These are phyloP conservation scores for Aspergillus pseudoterreus DNA, from an alignment of 2,329 filamentous ascomycete genomes.

Conservation along the genomic window DNA sequence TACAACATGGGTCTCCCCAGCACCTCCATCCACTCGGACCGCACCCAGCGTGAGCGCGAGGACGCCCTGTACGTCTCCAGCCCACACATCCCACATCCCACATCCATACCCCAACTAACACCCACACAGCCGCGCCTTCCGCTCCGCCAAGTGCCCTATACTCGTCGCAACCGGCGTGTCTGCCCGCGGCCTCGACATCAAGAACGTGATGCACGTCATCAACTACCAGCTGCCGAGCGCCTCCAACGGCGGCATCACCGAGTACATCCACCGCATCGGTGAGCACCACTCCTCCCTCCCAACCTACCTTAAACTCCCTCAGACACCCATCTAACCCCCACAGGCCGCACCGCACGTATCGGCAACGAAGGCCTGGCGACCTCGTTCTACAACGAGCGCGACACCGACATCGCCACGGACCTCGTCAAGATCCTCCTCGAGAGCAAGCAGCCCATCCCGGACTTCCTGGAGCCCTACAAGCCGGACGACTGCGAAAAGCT, in stretches of 20 bases:
- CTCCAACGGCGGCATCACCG: slow-evolving; percentile 79
- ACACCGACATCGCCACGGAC: slow-evolving; percentile 68
- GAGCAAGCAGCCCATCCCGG: slow-evolving; percentile 71
- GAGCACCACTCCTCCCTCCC: slow-evolving; percentile 30
- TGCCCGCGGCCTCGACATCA: slow-evolving; percentile 84
- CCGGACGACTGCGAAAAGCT: slow-evolving; percentile 38
- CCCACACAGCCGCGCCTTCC: slow-evolving; percentile 65
- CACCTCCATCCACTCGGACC: slow-evolving; percentile 83
- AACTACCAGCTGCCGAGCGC: slow-evolving; percentile 82
- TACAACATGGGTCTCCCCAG: slow-evolving; percentile 76
- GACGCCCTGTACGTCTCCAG: slow-evolving; percentile 66
- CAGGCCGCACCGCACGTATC: slow-evolving; percentile 89
- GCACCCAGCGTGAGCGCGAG: slow-evolving; percentile 87
- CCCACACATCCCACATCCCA: background rate
- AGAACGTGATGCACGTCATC: slow-evolving; percentile 84
- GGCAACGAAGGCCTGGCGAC: slow-evolving; percentile 82
- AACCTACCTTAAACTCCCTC: no score
- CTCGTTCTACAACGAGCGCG: slow-evolving; percentile 79
- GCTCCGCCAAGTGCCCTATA: slow-evolving; percentile 69
- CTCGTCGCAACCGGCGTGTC: slow-evolving; percentile 82
- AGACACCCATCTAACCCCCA: background rate
- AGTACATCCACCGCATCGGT: slow-evolving; percentile 95
- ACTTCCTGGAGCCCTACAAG: slow-evolving; percentile 67
- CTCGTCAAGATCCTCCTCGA: slow-evolving; percentile 81
- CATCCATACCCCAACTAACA: slow-evolving; percentile 2